phyloP scores from a whole-genome alignment of 192 early-diverging fungal species.

The Coemansia sp. region DNA sequence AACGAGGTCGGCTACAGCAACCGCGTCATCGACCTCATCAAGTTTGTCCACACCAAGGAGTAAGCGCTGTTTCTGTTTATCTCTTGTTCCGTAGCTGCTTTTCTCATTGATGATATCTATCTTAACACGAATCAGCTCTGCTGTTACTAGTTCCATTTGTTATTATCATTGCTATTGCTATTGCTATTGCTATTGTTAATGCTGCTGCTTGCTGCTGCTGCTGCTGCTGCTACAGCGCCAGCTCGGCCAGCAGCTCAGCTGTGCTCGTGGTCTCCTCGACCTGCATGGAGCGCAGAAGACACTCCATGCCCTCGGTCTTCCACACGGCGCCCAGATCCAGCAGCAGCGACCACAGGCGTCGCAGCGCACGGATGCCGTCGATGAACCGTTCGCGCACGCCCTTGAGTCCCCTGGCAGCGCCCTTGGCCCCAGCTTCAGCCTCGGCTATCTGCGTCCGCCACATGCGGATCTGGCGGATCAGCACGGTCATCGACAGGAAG shows the following conservation, averaged over 20 bases:
- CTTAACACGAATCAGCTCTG: too few relatives aligned
- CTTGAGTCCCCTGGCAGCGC: not conserved
- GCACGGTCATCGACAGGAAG: constrained; percentile 33
- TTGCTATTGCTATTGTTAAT: too few relatives aligned
- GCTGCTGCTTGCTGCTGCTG: too few relatives aligned
- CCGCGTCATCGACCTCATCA: constrained; percentile 88
- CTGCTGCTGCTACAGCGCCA: constrained; percentile 30
- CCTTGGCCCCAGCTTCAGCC: not conserved
- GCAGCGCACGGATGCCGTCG: constrained; percentile 5
- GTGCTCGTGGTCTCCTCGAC: constrained; percentile 44
- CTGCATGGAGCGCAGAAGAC: constrained; percentile 39
- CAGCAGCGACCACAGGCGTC: constrained; percentile 35
- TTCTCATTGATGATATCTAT: too few relatives aligned
- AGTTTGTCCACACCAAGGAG: constrained; percentile 64
- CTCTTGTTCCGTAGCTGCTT: not conserved
- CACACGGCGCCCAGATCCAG: constrained; percentile 31
- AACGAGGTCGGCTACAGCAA: constrained; percentile 90
- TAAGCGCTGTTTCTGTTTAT: constrained; percentile 5
- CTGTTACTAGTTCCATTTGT: too few relatives aligned
- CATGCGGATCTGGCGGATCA: constrained; percentile 31
- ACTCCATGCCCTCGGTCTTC: constrained; percentile 32
- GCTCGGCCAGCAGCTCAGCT: constrained; percentile 30
- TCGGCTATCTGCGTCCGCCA: constrained; percentile 17
- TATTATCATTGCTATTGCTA: too few relatives aligned
- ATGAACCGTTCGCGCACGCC: constrained; percentile 6